Conservation (phyloP, 2,329 filamentous ascomycete genomes). For the Colletotrichum sidae region DNA sequence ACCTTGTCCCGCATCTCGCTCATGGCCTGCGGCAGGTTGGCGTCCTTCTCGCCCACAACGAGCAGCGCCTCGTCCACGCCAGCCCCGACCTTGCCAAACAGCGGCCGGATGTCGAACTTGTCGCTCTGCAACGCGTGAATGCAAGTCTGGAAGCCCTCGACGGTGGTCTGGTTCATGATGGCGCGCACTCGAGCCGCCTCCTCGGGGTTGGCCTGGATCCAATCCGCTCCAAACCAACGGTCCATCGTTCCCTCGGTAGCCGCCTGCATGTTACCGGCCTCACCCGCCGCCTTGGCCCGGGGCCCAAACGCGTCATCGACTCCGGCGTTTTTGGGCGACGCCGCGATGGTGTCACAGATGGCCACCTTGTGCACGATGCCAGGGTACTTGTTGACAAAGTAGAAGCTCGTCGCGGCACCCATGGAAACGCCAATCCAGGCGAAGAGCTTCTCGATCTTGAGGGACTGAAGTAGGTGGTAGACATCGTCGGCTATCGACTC, state of each 20-base stretch:
- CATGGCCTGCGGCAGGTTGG: constrained; percentile 54
- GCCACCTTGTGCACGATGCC: constrained; percentile 51
- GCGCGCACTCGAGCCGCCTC: constrained; percentile 50
- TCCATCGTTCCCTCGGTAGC: constrained; percentile 49
- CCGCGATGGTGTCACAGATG: constrained; percentile 54
- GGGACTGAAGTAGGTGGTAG: constrained; percentile 46
- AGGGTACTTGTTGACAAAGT: constrained; percentile 53
- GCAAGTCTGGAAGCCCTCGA: constrained; percentile 56
- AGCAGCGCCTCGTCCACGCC: constrained; percentile 50
- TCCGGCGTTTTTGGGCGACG: constrained; percentile 51
- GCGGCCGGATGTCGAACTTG: constrained; percentile 53
- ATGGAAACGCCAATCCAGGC: constrained; percentile 60
- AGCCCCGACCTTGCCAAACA: constrained; percentile 46
- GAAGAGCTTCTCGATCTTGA: constrained; percentile 47
- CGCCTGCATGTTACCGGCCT: constrained; percentile 46
- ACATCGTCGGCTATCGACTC: constrained; percentile 53
- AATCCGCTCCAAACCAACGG: constrained; percentile 54
- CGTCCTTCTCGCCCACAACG: constrained; percentile 55
- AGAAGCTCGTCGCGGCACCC: constrained; percentile 54
- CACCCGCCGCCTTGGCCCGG: constrained; percentile 48
- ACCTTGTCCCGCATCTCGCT: constrained; percentile 49
- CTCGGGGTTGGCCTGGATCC: constrained; percentile 48
- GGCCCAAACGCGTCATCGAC: constrained; percentile 50
- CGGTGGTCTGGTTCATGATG: constrained; percentile 50
- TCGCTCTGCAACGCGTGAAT: constrained; percentile 50